A percentile compares a stretch with the other conserved stretches of the same genome.
Evolutionary conservation across 2,329 filamentous ascomycete species (phyloP).

Genomic region (Pseudogymnoascus destructans): DNA sequence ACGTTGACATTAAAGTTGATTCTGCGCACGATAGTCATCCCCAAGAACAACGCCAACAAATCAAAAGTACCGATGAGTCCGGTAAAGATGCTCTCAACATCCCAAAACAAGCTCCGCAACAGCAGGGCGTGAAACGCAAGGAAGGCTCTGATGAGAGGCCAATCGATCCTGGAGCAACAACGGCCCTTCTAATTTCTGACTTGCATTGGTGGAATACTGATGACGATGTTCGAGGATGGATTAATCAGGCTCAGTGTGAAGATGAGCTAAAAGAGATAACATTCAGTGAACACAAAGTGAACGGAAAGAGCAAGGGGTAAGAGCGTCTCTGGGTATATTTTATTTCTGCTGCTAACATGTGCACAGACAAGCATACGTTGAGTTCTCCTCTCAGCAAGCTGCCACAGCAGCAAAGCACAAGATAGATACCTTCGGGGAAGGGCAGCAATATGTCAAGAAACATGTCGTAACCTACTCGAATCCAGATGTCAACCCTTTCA

Average conservation of each 20-base stretch:
- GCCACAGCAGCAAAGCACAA: conserved; percentile 73
- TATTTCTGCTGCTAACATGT: background rate
- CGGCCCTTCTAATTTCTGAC: conserved; percentile 75
- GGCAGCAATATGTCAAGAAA: conserved; percentile 45
- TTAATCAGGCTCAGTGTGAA: conserved; percentile 66
- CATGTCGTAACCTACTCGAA: conserved; percentile 62
- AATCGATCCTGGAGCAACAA: conserved; percentile 46
- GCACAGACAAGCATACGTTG: conserved; percentile 61
- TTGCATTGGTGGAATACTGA: conserved; percentile 96
- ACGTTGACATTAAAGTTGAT: conserved; percentile 31
- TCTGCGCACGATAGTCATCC: conserved; percentile 25
- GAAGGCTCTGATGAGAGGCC: conserved; percentile 44
- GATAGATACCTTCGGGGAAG: conserved; percentile 52
- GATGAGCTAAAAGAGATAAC: conserved; percentile 82
- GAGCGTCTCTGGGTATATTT: background rate
- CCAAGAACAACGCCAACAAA: conserved; percentile 29
- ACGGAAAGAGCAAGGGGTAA: conserved; percentile 96
- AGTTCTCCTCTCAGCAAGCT: conserved; percentile 72
- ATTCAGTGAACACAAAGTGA: conserved; percentile 97
- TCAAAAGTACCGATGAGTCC: conserved; percentile 31
- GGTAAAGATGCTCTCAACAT: conserved; percentile 26
- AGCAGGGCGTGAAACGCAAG: conserved; percentile 49
- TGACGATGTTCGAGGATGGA: conserved; percentile 84
- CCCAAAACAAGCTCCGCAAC: conserved; percentile 29
- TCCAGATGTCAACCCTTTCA: conserved; percentile 73